These are phyloP conservation scores for Gossypium trilobum DNA, from an alignment of 441 rosid species.

Conservation along the genomic window DNA sequence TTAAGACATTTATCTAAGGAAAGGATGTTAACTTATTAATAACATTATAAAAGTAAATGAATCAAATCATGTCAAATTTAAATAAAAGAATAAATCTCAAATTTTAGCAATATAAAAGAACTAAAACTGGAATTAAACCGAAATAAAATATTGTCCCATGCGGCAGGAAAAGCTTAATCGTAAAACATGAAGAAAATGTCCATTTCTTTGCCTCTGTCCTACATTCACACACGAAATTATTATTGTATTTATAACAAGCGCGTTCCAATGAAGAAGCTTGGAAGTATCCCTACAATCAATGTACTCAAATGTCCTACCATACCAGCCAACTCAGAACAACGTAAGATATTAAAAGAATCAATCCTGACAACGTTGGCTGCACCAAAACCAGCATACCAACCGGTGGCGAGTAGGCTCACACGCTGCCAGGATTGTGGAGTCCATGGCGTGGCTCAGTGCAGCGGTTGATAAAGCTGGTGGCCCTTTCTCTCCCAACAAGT, in stretches of 20 bases:
- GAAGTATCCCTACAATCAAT: conserved; percentile 2
- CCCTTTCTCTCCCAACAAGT: background rate
- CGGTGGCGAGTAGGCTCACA: background rate
- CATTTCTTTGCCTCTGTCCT: too few species aligned
- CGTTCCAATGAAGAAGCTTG: conserved; percentile 14
- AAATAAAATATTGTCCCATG: too few species aligned
- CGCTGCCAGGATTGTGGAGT: background rate
- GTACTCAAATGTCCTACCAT: background rate
- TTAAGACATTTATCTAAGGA: too few species aligned
- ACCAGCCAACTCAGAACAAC: background rate
- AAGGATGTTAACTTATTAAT: too few species aligned
- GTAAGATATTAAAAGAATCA: background rate
- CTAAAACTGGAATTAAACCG: too few species aligned
- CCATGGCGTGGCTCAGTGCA: conserved; percentile 12
- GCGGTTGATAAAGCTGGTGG: background rate
- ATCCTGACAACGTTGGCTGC: background rate
- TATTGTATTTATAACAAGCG: conserved; percentile 4
- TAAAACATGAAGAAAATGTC: too few species aligned
- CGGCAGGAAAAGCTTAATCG: too few species aligned
- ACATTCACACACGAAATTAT: background rate
- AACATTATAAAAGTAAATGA: too few species aligned
- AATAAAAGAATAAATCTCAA: too few species aligned
- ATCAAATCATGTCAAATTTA: too few species aligned
- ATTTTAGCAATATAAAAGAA: too few species aligned
- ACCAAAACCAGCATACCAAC: background rate